Base-by-base conservation (phyloP, 192 early-diverging fungal species). In the Gigaspora rosea region DNA sequence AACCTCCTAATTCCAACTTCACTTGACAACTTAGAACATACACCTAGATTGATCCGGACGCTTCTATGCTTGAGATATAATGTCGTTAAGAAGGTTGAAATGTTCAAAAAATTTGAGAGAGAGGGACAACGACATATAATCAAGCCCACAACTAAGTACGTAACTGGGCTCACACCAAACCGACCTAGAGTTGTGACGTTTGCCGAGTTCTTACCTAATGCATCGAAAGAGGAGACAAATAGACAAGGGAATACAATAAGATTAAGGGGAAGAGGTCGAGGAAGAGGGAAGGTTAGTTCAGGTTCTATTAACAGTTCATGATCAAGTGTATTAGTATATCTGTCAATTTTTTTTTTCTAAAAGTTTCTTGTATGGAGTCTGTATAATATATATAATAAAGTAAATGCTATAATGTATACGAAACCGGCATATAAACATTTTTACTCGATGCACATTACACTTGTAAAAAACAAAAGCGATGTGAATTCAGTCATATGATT, bases 341-440 rank as follows among this genome's bases (percentile, higher is more conserved):
- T 41, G 41, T 41, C 41, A 41, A 41, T 58, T 41, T 41, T 41
- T 41, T 41, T 41, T 41, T 41, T 41, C 41, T 41, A 41, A 41
- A 41, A 41, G 41, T 41, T 41, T 58, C 15, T 58, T 58, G 56
- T 58, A 58, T 58, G 56, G 56, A 58, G 56, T 58, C 56, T 58
- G 56, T 58, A 58, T 58, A 58, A 58, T 58, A 58, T 58, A 58
- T 58, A 58, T 58, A 58, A 58, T 58, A 58, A 58, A 58, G 56
- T 41, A 58, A 58, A 58, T 58, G 56, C 56, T 58, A 58, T 58
- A 58, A 58, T 58, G 16, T 58, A 58, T 58, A 58, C 56, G 56
- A 58, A 58, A 58, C 56, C 15, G 22, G 56, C 56, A 58, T 58
- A 58, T 58, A 58, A 58, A 58, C 56, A 58, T 58, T 7, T 58